Evolutionary conservation across 2,329 filamentous ascomycete genomes (phyloP).

Genomic region (Colletotrichum falcatum): DNA sequence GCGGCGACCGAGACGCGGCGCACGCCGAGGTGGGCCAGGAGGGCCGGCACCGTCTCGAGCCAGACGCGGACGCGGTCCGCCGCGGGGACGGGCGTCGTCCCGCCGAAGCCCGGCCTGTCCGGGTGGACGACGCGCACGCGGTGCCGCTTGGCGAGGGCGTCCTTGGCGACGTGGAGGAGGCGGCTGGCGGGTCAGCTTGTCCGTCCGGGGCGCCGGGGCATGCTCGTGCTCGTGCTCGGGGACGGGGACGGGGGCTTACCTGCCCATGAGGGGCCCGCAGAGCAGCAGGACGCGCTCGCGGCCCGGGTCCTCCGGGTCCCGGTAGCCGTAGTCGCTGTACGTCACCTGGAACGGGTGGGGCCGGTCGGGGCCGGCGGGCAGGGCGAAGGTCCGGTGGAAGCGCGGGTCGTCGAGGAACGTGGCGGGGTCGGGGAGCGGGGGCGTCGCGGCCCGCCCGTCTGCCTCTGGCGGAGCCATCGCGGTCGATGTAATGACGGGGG

Average conservation of each 20-base stretch:
- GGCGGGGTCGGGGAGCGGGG: neutral
- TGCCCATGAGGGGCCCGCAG: slow-evolving; percentile 46
- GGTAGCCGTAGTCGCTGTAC: slow-evolving; percentile 51
- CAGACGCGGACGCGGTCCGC: slow-evolving; percentile 44
- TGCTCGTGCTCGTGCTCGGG: no score
- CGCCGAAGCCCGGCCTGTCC: slow-evolving; percentile 53
- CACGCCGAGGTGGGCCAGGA: slow-evolving; percentile 51
- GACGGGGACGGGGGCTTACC: slow-evolving; percentile 8
- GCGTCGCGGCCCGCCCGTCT: neutral
- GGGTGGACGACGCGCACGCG: slow-evolving; percentile 49
- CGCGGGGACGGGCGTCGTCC: slow-evolving; percentile 45
- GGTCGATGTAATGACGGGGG: neutral
- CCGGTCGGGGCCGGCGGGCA: slow-evolving; percentile 43
- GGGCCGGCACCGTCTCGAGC: slow-evolving; percentile 48
- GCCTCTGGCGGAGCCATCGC: neutral
- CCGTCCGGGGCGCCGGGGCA: neutral
- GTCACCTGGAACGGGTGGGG: slow-evolving; percentile 40
- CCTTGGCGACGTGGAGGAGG: slow-evolving; percentile 48
- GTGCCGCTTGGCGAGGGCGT: slow-evolving; percentile 48
- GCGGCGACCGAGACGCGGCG: slow-evolving; percentile 46
- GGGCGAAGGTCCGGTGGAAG: slow-evolving; percentile 46
- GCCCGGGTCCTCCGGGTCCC: slow-evolving; percentile 44
- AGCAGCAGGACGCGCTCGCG: slow-evolving; percentile 48
- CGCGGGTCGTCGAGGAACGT: slow-evolving; percentile 44
- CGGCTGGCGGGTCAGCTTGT: slow-evolving; percentile 13